phyloP scores from a whole-genome alignment of 441 rosid genomes.

The Hura crepitans region DNA sequence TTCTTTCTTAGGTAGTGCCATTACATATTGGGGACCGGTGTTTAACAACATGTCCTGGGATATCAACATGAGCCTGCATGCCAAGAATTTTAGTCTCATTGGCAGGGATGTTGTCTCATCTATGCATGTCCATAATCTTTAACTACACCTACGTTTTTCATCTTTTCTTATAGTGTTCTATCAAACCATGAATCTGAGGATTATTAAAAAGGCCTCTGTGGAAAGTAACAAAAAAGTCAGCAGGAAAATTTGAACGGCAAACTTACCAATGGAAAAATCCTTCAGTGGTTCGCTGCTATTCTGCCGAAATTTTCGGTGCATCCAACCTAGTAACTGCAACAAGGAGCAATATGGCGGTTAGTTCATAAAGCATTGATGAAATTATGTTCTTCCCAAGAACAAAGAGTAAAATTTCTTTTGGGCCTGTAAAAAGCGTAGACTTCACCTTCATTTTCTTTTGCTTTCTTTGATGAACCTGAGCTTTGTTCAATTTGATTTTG shows the following conservation, averaged over 20 bases:
- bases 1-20: slow-evolving; percentile 1
- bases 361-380: slow-evolving; percentile 12
- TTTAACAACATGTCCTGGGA: not conserved
- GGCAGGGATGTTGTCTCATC: not conserved
- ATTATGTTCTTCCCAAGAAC: not conserved
- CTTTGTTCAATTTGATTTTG: slow-evolving; percentile 20
- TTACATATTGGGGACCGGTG: not conserved
- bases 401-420: not conserved
- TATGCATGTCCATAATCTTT: slow-evolving; percentile 7
- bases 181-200: not conserved
- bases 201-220: not conserved
- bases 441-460: slow-evolving; percentile 52
- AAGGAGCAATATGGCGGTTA: slow-evolving; percentile 19
- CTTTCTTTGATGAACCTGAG: slow-evolving; percentile 23
- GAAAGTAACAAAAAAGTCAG: not conserved
- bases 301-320: slow-evolving; percentile 76
- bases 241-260: slow-evolving; percentile 6
- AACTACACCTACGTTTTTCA: not conserved
- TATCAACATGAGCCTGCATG: slow-evolving; percentile 11
- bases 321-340: slow-evolving; percentile 77
- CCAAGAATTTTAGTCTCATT: slow-evolving; percentile 1
- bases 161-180: not conserved
- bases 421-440: not conserved
- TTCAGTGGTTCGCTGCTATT: slow-evolving; percentile 50
- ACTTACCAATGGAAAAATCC: slow-evolving; percentile 61